Evolutionary conservation across 108 stramenopile species (phyloP), one percentile per base, ranked within the genome.

Genomic region (Schizochytrium sp.): DNA sequence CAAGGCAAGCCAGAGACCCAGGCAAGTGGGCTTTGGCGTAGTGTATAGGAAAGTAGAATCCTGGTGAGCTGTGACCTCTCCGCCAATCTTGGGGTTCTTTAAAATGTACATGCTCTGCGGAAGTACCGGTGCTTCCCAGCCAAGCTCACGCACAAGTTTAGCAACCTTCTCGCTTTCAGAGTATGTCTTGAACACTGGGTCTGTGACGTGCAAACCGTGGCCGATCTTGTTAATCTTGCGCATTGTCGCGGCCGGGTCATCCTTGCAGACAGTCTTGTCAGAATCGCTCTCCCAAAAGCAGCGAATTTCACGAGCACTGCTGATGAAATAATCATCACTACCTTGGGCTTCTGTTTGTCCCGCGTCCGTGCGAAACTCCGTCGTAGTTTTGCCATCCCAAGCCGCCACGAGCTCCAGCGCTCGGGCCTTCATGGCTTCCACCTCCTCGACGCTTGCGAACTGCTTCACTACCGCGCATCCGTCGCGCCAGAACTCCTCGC

Each of bases 21-120:
- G 72, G 87, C 96, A 97, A 7, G 97, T 95, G 92, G 97, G 97
- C 76, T 91, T 47, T 7, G 97, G 97, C 72, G 41, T 92, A 10
- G 97, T 98, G 88, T 90, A 94, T 57, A 98, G 93, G 90, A 98
- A 98, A 1, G 97, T 96, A 8, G 96, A 96, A 89, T 98, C 97
- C 89, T 98, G 97, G 92, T 98, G 97, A 41, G 94, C 92, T 57
- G 96, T 95, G 0, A 98, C 97, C 53, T 95, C 95, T 59, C 96
- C 96, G 2, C 95, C 93, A 46, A 94, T 92, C 10, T 89, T n/a
- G 2, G 95, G 93, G 87, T 96, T 95, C 91, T 98, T 98, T 93
- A 97, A 96, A 87, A 98, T 98, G 90, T 98, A 98, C 97, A 98
- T 98, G 61, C 89, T 91, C 90, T 98, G 97, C 2, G 97, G 97